A percentile compares a stretch with the other conserved stretches of the same genome.
Conservation (phyloP, 1,284 basidiomycete genomes). For the Acaromyces ingoldii region DNA sequence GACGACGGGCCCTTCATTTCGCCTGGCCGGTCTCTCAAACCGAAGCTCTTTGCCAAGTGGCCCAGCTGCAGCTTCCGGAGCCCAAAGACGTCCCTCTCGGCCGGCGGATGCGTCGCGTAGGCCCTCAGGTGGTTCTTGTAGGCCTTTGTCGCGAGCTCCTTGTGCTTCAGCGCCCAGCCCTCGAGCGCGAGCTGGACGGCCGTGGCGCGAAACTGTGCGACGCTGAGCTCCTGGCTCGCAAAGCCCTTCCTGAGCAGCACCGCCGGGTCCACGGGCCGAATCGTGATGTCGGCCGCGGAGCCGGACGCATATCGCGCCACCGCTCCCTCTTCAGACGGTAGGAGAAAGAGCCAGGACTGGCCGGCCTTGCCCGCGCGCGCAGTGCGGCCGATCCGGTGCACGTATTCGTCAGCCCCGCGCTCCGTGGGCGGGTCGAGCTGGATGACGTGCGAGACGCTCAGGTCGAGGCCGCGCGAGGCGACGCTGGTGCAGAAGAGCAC, state of each 20-base stretch:
- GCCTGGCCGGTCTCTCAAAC: slow-evolving; percentile 79
- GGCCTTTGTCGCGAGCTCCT: slow-evolving; percentile 74
- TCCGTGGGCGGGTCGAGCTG: slow-evolving; percentile 98
- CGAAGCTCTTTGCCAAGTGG: slow-evolving; percentile 94
- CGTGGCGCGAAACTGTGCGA: slow-evolving; percentile 83
- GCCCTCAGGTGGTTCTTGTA: slow-evolving; percentile 90
- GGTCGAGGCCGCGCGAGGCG: slow-evolving; percentile 92
- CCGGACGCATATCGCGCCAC: background rate
- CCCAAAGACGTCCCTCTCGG: slow-evolving; percentile 94
- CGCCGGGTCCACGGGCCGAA: background rate
- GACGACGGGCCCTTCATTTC: background rate
- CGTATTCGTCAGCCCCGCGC: slow-evolving; percentile 91
- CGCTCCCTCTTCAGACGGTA: slow-evolving; percentile 72
- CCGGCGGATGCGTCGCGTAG: slow-evolving; percentile 91
- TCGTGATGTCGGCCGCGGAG: background rate
- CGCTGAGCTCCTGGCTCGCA: background rate
- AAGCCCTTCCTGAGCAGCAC: background rate
- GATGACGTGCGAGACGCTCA: slow-evolving; percentile 87
- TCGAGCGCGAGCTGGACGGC: slow-evolving; percentile 94
- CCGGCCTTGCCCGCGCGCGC: slow-evolving; percentile 83
- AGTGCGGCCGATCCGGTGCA: slow-evolving; percentile 93
- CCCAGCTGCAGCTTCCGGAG: slow-evolving; percentile 88
- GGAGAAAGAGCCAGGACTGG: slow-evolving; percentile 88
- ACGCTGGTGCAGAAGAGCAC: slow-evolving; percentile 93
- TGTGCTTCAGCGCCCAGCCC: slow-evolving; percentile 76